Conservation (phyloP, 176 grass and related monocot species). For the Melocanna baccifera region DNA sequence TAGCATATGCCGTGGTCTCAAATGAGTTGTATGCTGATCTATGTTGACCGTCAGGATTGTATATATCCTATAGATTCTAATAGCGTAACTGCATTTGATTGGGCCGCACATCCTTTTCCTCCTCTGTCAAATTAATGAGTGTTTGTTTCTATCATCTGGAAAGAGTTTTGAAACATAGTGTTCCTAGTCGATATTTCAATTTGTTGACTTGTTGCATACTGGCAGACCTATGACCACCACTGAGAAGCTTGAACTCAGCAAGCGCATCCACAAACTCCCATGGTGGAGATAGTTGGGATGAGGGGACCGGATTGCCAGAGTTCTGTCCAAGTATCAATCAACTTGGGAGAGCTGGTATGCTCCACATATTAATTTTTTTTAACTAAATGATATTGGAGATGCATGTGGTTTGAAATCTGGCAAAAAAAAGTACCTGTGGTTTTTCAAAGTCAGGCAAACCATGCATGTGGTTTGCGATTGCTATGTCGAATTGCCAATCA, state of each 20-base stretch:
- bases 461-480: not conserved
- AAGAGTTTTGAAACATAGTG: not conserved
- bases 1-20: slow-evolving; percentile 23
- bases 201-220: slow-evolving; percentile 31
- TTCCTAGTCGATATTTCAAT: not conserved
- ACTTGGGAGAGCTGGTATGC: slow-evolving; percentile 61
- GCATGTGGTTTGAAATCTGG: not conserved
- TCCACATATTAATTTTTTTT: not conserved
- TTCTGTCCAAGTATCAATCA: slow-evolving; percentile 50
- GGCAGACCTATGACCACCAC: slow-evolving; percentile 59
- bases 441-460: not conserved
- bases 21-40: not conserved
- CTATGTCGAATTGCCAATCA: slow-evolving; percentile 2
- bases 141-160: not conserved
- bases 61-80: not conserved
- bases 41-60: not conserved
- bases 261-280: slow-evolving; percentile 66
- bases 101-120: not conserved
- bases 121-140: not conserved
- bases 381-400: not conserved
- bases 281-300: slow-evolving; percentile 49
- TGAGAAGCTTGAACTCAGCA: slow-evolving; percentile 68
- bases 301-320: slow-evolving; percentile 34
- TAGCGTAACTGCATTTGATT: not conserved
- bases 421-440: not conserved